Percentiles rank a stretch among this genome's conserved stretches.
Evolutionary conservation across 148 eudicot species (phyloP).

Genomic region (Camellia granthamiana): DNA sequence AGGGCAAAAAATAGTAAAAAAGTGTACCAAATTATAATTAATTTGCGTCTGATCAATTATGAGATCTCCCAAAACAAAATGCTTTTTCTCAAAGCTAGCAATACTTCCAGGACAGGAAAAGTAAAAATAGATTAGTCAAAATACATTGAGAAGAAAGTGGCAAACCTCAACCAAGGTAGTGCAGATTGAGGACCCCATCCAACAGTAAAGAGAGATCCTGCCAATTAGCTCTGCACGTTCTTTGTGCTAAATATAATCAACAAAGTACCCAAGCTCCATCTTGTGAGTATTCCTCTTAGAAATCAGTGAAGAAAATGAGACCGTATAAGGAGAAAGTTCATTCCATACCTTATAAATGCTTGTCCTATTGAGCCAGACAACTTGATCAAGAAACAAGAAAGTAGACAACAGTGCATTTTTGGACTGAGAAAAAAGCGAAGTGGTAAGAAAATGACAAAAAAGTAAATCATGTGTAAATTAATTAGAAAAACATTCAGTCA

Average conservation of each 20-base stretch:
- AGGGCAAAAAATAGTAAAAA: neutral
- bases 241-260: constrained; percentile 54
- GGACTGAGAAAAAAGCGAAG: constrained; percentile 48
- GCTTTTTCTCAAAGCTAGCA: neutral
- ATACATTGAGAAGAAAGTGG: neutral
- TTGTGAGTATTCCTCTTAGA: neutral
- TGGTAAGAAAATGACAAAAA: constrained; percentile 2
- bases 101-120: too few species aligned
- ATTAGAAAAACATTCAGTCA: neutral
- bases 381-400: constrained; percentile 95
- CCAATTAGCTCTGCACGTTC: constrained; percentile 70
- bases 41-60: neutral
- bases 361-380: constrained; percentile 94
- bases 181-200: constrained; percentile 92
- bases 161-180: constrained; percentile 83
- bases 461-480: neutral
- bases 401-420: constrained; percentile 95
- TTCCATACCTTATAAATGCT: constrained; percentile 86
- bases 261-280: neutral
- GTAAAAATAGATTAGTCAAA: neutral
- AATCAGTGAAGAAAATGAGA: constrained; percentile 6
- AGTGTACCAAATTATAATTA: too few species aligned
- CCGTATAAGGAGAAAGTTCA: neutral
- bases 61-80: neutral
- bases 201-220: constrained; percentile 87